A percentile compares a stretch with the other conserved stretches of the same genome.
phyloP scores from a whole-genome alignment of 805 yeast species.

The Jamesozyma lodderae region DNA sequence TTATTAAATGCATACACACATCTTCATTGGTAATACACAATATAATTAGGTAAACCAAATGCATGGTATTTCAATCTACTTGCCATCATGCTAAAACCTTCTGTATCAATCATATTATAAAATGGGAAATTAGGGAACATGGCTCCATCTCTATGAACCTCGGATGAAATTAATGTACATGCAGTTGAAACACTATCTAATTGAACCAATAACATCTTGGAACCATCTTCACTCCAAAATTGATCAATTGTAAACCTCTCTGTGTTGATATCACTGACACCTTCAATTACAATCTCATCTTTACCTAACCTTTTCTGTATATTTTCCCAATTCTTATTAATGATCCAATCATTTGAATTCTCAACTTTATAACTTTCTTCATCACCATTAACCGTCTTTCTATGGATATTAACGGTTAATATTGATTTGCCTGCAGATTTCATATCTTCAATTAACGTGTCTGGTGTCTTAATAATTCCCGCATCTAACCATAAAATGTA shows the following conservation, averaged over 20 bases:
- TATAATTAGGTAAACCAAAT: conserved; percentile 81
- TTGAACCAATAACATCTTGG: conserved; percentile 54
- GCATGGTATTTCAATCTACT: conserved; percentile 81
- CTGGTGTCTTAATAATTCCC: conserved; percentile 79
- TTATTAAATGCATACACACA: neutral
- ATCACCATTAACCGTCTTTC: conserved; percentile 49
- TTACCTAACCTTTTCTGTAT: conserved; percentile 59
- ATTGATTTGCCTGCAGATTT: conserved; percentile 73
- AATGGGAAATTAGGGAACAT: conserved; percentile 97
- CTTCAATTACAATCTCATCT: conserved; percentile 87
- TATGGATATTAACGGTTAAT: conserved; percentile 82
- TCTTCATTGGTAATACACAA: conserved; percentile 43
- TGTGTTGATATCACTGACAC: conserved; percentile 79
- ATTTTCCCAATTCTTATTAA: conserved; percentile 61
- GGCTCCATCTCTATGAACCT: conserved; percentile 95
- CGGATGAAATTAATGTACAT: conserved; percentile 84
- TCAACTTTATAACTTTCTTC: conserved; percentile 60
- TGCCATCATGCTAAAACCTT: conserved; percentile 92
- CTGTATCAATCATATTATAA: conserved; percentile 89
- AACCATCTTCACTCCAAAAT: conserved; percentile 57
- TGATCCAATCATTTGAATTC: conserved; percentile 90
- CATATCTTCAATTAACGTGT: conserved; percentile 74
- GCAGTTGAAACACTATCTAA: conserved; percentile 96
- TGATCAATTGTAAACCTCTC: conserved; percentile 86
- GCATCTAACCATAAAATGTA: conserved; percentile 96